A percentile compares a stretch with the other conserved stretches of the same genome.
Conservation (phyloP, 768 basidiomycete species). For the Xerocomellus amylosporus region DNA sequence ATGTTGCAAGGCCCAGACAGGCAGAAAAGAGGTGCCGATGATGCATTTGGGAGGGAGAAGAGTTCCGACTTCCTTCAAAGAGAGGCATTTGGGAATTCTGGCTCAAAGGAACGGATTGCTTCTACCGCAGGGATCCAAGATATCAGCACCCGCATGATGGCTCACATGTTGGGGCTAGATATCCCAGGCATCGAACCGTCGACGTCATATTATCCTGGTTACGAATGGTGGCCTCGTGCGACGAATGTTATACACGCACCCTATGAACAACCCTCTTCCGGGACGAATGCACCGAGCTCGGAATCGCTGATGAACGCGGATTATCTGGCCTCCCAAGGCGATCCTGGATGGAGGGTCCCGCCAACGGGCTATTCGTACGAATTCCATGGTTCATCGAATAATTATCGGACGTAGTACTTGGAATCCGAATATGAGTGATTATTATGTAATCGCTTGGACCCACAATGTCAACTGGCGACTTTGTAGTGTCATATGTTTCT, state of each 20-base stretch:
- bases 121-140: constrained; percentile 51
- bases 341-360: constrained; percentile 22
- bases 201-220: constrained; percentile 51
- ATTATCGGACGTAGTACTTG: constrained; percentile 22
- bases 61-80: constrained; percentile 43
- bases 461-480: constrained; percentile 27
- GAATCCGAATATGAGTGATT: background rate
- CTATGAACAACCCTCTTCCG: constrained; percentile 14
- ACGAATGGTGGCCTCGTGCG: constrained; percentile 63
- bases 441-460: constrained; percentile 35
- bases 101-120: constrained; percentile 25
- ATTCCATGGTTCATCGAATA: constrained; percentile 16
- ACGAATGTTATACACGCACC: constrained; percentile 13
- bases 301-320: constrained; percentile 11
- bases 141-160: constrained; percentile 63
- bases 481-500: constrained; percentile 1
- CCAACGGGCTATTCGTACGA: constrained; percentile 19
- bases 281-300: background rate
- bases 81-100: constrained; percentile 35
- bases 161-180: constrained; percentile 67
- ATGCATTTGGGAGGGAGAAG: constrained; percentile 61
- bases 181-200: constrained; percentile 57
- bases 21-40: constrained; percentile 57
- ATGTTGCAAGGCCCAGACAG: constrained; percentile 42
- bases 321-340: constrained; percentile 18